A percentile compares a stretch with the other conserved stretches of the same genome.
These are phyloP conservation scores for Colletotrichum sp. DNA, from an alignment of 2,329 filamentous ascomycete species.

Conservation along the genomic window DNA sequence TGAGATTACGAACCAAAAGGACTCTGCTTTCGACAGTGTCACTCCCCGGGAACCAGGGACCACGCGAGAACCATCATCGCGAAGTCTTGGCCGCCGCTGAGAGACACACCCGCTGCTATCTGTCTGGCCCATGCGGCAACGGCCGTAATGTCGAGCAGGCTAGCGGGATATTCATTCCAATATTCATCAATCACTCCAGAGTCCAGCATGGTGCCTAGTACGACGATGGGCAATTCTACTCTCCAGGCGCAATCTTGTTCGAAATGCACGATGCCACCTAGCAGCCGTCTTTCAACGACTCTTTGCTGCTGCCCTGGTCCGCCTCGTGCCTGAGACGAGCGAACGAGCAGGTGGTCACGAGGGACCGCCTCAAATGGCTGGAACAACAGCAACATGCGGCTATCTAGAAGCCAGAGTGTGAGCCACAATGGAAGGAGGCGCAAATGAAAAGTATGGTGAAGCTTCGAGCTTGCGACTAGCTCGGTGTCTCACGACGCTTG, in stretches of 20 bases:
- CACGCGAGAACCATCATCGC: neutral
- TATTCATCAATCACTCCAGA: neutral
- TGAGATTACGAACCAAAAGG: neutral
- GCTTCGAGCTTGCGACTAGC: neutral
- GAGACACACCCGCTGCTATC: neutral
- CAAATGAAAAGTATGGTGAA: neutral
- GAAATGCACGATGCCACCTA: neutral
- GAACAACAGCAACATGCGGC: neutral
- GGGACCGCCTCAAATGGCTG: neutral
- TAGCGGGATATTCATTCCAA: neutral
- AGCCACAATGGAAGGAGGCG: neutral
- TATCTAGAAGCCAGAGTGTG: neutral
- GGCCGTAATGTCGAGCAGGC: slow-evolving; percentile 1
- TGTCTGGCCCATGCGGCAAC: neutral
- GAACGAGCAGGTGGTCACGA: neutral
- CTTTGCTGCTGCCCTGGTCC: neutral
- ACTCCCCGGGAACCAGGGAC: neutral
- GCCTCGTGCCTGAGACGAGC: neutral
- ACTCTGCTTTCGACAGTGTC: neutral
- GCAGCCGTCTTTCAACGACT: neutral
- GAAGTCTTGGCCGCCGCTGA: neutral
- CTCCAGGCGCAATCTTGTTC: neutral
- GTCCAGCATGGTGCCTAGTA: neutral
- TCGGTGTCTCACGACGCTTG: slow-evolving; percentile 5
- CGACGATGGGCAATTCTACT: neutral